These are phyloP conservation scores for Stemphylium beticola DNA, from an alignment of 2,329 filamentous ascomycete genomes.

Conservation along the genomic window DNA sequence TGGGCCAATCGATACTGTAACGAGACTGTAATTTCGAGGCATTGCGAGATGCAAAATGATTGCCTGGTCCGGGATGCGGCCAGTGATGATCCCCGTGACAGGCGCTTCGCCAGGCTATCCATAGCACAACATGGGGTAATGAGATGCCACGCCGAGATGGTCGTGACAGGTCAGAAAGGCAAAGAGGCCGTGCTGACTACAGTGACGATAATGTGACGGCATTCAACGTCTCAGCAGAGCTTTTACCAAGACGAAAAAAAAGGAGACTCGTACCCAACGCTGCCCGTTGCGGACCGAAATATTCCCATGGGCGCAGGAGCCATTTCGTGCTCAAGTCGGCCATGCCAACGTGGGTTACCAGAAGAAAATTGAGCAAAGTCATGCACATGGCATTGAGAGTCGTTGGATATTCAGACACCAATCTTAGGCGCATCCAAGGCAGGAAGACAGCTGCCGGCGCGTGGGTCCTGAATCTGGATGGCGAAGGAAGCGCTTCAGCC, in stretches of 20 bases:
- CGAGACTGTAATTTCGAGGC: neutral
- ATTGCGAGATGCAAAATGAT: neutral
- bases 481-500: conserved; percentile 16
- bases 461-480: conserved; percentile 2
- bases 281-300: neutral
- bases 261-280: no score
- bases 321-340: neutral
- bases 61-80: neutral
- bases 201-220: no score
- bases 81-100: no score
- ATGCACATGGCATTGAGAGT: no score
- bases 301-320: neutral
- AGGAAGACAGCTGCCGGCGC: neutral
- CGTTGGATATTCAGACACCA: neutral
- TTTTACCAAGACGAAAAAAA: no score
- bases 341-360: no score
- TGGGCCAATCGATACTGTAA: neutral
- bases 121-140: neutral
- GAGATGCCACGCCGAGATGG: conserved; percentile 1
- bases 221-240: no score
- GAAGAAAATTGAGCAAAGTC: no score
- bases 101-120: neutral
- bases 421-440: conserved; percentile 5
- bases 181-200: neutral
- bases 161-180: neutral